Conservation (phyloP, 441 rosid species). For the Pelargonium australe region DNA sequence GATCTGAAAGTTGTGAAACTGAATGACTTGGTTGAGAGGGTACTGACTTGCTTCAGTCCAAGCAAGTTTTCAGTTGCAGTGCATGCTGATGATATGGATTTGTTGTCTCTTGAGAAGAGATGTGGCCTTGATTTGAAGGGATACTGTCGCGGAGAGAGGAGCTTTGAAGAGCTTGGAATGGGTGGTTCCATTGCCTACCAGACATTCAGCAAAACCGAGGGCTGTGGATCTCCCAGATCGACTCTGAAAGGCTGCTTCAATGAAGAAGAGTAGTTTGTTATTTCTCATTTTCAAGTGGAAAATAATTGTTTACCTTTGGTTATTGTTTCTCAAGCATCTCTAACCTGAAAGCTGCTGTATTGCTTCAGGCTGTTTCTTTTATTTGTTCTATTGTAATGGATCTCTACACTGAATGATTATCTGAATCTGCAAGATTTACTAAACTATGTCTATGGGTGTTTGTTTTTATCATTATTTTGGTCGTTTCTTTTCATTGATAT, state of each 20-base stretch:
- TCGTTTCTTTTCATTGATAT: no score
- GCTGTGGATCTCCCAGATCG: constrained; percentile 42
- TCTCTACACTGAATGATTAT: no score
- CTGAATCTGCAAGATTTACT: no score
- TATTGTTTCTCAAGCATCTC: no score
- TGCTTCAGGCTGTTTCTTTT: no score
- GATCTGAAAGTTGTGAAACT: not conserved
- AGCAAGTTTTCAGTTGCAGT: not conserved
- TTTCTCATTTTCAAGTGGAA: not conserved
- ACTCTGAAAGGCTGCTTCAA: constrained; percentile 49
- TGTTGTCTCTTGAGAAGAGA: constrained; percentile 18
- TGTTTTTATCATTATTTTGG: no score
- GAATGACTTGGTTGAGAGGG: not conserved
- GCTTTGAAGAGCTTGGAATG: constrained; percentile 48
- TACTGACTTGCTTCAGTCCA: not conserved
- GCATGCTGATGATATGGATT: constrained; percentile 29
- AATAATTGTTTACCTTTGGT: no score
- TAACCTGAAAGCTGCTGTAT: no score
- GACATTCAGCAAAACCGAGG: constrained; percentile 33
- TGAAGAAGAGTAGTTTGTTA: constrained; percentile 35
- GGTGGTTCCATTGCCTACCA: constrained; percentile 56
- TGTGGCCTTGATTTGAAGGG: constrained; percentile 43
- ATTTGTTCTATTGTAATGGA: no score
- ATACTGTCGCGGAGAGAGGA: constrained; percentile 44
- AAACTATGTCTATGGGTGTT: no score